A percentile compares a stretch with the other conserved stretches of the same genome.
Evolutionary conservation across 495 filamentous ascomycete genomes (phyloP).

Genomic region (Letharia columbiana): DNA sequence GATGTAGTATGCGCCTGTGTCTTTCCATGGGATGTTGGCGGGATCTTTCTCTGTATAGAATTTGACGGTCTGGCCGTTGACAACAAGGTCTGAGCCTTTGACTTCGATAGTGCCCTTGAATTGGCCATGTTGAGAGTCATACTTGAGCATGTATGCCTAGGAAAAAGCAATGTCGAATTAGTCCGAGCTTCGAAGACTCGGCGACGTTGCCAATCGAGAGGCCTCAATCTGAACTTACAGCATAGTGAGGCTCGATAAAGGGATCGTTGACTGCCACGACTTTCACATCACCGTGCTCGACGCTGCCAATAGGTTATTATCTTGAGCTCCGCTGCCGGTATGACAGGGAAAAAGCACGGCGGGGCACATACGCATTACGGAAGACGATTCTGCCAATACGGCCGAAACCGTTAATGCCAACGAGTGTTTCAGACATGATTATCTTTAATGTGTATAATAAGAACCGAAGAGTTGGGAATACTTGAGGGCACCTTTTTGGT

Average conservation of each 20-base stretch:
- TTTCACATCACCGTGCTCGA: constrained; percentile 75
- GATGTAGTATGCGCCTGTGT: constrained; percentile 86
- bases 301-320: constrained; percentile 44
- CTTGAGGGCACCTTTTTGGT: neutral
- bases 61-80: constrained; percentile 93
- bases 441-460: neutral
- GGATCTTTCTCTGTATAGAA: constrained; percentile 96
- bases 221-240: constrained; percentile 54
- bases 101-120: constrained; percentile 87
- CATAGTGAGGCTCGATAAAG: constrained; percentile 97
- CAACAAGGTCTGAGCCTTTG: constrained; percentile 63
- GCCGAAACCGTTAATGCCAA: constrained; percentile 99
- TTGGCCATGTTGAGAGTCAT: constrained; percentile 90
- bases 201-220: neutral
- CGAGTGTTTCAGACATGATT: constrained; percentile 30
- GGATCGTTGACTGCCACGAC: constrained; percentile 97
- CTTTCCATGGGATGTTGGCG: constrained; percentile 78
- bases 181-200: neutral
- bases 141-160: constrained; percentile 98
- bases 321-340: constrained; percentile 20
- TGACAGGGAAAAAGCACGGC: constrained; percentile 21
- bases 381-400: constrained; percentile 96
- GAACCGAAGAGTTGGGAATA: neutral
- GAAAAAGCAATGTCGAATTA: constrained; percentile 1
- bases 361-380: constrained; percentile 63